phyloP scores from a whole-genome alignment of 2,329 filamentous ascomycete species.

The Ceratocystis eucalypticola region DNA sequence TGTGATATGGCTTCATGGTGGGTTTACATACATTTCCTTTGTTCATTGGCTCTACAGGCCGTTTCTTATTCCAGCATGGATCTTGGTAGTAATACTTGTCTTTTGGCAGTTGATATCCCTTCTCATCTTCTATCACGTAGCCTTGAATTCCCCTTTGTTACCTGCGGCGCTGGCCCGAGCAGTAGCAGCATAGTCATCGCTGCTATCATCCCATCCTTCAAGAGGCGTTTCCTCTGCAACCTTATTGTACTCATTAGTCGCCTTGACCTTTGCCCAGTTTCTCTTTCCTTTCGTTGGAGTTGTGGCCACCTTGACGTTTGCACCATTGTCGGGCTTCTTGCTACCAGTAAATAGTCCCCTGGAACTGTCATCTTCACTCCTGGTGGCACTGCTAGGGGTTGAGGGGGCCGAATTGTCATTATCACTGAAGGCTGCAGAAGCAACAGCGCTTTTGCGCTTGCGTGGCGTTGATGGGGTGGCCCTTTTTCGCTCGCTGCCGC shows the following conservation, averaged over 20 bases:
- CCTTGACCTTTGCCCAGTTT: background rate
- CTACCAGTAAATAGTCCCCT: background rate
- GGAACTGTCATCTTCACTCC: no score
- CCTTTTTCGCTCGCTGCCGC: background rate
- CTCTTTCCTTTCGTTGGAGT: background rate
- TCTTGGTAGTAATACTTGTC: background rate
- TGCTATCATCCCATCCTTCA: background rate
- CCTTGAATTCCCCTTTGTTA: background rate
- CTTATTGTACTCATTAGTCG: background rate
- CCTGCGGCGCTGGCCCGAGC: background rate
- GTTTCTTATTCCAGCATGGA: background rate
- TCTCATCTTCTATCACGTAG: background rate
- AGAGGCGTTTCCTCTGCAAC: background rate
- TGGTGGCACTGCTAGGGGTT: no score
- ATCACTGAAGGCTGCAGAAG: background rate
- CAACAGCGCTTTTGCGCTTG: background rate
- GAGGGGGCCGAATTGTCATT: background rate
- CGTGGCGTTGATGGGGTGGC: background rate
- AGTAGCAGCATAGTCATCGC: background rate
- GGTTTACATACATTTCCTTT: constrained; percentile 9
- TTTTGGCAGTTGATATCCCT: background rate
- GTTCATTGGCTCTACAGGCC: constrained; percentile 5
- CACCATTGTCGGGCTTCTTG: background rate
- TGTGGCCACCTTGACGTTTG: background rate
- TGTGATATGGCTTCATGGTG: background rate